Conservation (phyloP, 2,329 filamentous ascomycete species). For the Colletotrichum theobromicola region DNA sequence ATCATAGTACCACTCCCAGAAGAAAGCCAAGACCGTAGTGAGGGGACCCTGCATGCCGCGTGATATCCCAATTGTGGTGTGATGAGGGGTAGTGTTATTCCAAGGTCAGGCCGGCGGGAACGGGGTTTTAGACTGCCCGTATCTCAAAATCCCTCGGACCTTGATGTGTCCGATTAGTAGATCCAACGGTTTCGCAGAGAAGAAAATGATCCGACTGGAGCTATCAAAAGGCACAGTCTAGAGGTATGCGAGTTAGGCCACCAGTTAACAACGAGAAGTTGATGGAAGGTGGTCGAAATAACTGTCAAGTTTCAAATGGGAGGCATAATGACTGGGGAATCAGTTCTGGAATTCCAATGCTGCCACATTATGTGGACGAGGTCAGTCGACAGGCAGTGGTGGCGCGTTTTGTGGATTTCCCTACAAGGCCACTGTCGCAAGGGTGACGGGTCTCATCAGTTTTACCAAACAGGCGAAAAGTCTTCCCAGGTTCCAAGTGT, state of each 20-base stretch:
- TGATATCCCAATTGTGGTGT: neutral
- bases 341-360: neutral
- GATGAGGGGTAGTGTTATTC: neutral
- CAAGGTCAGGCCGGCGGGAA: neutral
- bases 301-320: neutral
- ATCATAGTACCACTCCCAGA: neutral
- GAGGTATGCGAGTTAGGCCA: neutral
- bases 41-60: neutral
- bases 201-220: neutral
- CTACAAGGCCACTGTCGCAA: neutral
- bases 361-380: neutral
- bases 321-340: neutral
- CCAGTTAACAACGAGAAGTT: neutral
- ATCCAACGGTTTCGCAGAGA: neutral
- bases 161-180: neutral
- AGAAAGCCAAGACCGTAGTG: neutral
- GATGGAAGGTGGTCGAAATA: accelerated
- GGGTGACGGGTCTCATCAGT: neutral
- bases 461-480: neutral
- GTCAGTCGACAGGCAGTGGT: neutral
- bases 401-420: neutral
- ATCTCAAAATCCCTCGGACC: neutral
- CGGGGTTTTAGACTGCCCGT: neutral
- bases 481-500: neutral
- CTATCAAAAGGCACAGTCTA: neutral